Percentiles rank a stretch among this genome's conserved stretches.
Conservation (phyloP, 768 basidiomycete genomes). For the Boletus patriciae region DNA sequence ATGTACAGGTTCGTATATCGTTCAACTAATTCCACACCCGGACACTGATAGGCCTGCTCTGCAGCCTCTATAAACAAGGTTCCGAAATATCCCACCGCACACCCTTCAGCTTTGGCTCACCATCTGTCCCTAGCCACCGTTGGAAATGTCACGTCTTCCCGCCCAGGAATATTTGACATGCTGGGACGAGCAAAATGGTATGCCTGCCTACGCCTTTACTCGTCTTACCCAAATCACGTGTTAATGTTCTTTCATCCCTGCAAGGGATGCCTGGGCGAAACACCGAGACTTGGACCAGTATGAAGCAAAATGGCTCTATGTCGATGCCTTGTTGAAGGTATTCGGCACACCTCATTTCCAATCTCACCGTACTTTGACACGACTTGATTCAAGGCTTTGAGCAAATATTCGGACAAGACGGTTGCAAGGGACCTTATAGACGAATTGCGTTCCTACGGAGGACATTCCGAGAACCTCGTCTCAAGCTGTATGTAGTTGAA, state of each 20-base stretch:
- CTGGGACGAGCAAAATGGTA: constrained; percentile 93
- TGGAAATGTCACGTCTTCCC: constrained; percentile 75
- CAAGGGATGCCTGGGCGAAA: constrained; percentile 94
- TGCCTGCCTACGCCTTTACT: constrained; percentile 15
- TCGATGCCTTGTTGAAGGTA: constrained; percentile 84
- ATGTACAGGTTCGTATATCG: constrained; percentile 75
- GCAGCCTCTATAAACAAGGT: constrained; percentile 94
- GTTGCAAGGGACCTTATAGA: constrained; percentile 70
- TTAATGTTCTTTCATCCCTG: constrained; percentile 8
- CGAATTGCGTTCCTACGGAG: constrained; percentile 76
- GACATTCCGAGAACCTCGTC: constrained; percentile 62
- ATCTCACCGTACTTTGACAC: background rate
- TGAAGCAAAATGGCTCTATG: constrained; percentile 89
- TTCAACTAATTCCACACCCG: background rate
- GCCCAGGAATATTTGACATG: constrained; percentile 90
- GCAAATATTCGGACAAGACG: constrained; percentile 83
- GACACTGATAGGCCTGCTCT: constrained; percentile 9
- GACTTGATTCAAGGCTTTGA: constrained; percentile 53
- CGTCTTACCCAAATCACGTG: constrained; percentile 20
- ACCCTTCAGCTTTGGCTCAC: background rate
- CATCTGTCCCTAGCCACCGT: constrained; percentile 63
- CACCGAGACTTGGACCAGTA: constrained; percentile 76
- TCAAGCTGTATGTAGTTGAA: constrained; percentile 54
- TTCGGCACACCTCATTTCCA: constrained; percentile 5
- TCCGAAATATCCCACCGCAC: background rate